Percentiles rank a stretch among this genome's conserved stretches.
These are phyloP conservation scores for thale cress (Arabidopsis thaliana) DNA, from an alignment of 345 rosid species.

Conservation along the genomic window DNA sequence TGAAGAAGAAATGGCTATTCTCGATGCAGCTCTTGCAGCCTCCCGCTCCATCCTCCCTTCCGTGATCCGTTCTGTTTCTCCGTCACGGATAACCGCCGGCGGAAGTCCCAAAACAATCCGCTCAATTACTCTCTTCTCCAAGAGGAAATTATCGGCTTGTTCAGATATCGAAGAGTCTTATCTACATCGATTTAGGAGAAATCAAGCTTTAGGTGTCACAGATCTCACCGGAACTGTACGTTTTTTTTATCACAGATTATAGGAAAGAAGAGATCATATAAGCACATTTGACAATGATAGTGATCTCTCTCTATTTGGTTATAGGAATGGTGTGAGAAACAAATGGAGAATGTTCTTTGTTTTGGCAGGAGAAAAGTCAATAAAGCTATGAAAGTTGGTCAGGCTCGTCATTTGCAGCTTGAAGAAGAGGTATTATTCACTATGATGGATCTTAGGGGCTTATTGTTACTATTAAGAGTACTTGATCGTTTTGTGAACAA, in stretches of 20 bases:
- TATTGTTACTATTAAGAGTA: background rate
- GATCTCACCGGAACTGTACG: constrained; percentile 71
- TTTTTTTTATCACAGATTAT: no score
- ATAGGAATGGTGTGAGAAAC: constrained; percentile 94
- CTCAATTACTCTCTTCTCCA: constrained; percentile 51
- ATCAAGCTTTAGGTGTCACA: constrained; percentile 66
- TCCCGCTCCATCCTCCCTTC: constrained; percentile 52
- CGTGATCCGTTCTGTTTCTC: constrained; percentile 44
- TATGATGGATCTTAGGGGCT: background rate
- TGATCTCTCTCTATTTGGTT: background rate
- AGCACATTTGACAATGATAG: background rate
- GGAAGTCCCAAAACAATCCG: constrained; percentile 46
- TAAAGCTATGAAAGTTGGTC: constrained; percentile 77
- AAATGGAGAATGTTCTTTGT: constrained; percentile 65
- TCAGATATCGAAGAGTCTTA: constrained; percentile 68
- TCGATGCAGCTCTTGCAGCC: constrained; percentile 71
- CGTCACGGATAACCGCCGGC: constrained; percentile 35
- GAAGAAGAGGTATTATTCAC: constrained; percentile 69
- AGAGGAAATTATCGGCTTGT: constrained; percentile 44
- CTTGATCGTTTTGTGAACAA: background rate
- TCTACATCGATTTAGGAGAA: constrained; percentile 56
- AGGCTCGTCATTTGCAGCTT: constrained; percentile 70
- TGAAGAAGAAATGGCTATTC: constrained; percentile 87
- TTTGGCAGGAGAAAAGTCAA: constrained; percentile 49
- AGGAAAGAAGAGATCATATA: no score